phyloP scores from a whole-genome alignment of 1,139 yeast genomes.

The Chernovozyma aurita region DNA sequence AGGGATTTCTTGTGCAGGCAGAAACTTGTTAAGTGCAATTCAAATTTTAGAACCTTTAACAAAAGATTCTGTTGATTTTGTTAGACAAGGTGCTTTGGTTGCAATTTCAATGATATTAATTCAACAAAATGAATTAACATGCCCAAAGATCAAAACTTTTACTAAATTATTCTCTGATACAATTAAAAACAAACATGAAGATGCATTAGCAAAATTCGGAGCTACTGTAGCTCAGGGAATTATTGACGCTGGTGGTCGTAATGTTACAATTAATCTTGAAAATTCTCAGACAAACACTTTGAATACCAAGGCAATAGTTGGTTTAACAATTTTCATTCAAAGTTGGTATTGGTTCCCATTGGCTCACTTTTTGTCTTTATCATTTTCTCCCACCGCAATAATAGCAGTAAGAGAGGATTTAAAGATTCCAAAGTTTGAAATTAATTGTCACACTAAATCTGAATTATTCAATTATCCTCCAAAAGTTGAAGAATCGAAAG shows the following conservation, averaged over 20 bases:
- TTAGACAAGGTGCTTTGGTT: slow-evolving; percentile 95
- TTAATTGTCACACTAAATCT: slow-evolving; percentile 77
- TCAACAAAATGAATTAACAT: slow-evolving; percentile 85
- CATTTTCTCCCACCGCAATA: slow-evolving; percentile 89
- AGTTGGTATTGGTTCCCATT: slow-evolving; percentile 99
- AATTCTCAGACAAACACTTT: slow-evolving; percentile 88
- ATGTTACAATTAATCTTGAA: slow-evolving; percentile 90
- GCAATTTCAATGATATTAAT: slow-evolving; percentile 90
- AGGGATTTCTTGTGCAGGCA: slow-evolving; percentile 96
- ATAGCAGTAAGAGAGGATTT: slow-evolving; percentile 85
- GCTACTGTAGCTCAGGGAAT: slow-evolving; percentile 97
- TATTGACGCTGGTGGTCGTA: slow-evolving; percentile 98
- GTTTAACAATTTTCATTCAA: slow-evolving; percentile 84
- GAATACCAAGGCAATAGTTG: slow-evolving; percentile 88
- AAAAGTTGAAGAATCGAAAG: slow-evolving; percentile 73
- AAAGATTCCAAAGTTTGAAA: slow-evolving; percentile 78
- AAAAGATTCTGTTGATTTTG: slow-evolving; percentile 94
- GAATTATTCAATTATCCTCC: slow-evolving; percentile 89
- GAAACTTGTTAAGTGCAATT: slow-evolving; percentile 82
- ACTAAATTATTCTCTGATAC: slow-evolving; percentile 73
- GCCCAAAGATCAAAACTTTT: slow-evolving; percentile 74
- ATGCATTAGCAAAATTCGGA: slow-evolving; percentile 95
- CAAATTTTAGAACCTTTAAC: slow-evolving; percentile 91
- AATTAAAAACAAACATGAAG: slow-evolving; percentile 85
- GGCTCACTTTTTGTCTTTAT: slow-evolving; percentile 85